Base-by-base conservation (phyloP, 2,329 filamentous ascomycete species). In the Chaetothyriales sp. region DNA sequence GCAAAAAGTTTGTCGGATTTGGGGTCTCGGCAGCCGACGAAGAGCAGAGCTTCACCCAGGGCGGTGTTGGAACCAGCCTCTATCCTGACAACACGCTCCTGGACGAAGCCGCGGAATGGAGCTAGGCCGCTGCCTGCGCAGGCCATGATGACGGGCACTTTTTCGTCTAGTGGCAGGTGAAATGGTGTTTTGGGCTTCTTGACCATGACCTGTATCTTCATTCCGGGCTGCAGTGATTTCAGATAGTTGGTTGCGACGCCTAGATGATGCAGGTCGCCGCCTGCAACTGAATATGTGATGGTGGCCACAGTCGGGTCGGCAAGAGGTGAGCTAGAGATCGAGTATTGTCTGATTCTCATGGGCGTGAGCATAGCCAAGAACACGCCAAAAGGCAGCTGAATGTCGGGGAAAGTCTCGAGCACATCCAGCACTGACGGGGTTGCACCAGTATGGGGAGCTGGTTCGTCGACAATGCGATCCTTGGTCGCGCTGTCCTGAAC, bases 321-420 rank as follows among this genome's bases (percentile, higher is more conserved):
- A 0, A 86, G 71, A 0, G 85, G 83, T 0, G 84, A 86, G 0
- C 84, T 88, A 0, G 85, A 88, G 62, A 89, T 87, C 29, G 81
- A 86, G 70, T 89, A 89, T 65, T 86, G 82, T n/a, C 85, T 77
- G 43, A 86, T 75, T 25, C 85, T 80, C 81, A 92, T 86, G 0
- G 85, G 82, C 1, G 84, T 83, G 0, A 89, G 75, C 73, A 88
- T 82, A 33, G 75, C 73, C 6, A 92, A 72, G 69, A 85, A 90
- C 18, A 77, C 69, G 2, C 75, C 75, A 20, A 92, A 75, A 0
- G 84, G 74, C 0, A 90, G 66, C 2, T 76, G 67, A 29, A 85
- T 71, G 0, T 71, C 67, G 0, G 77, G 72, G 62, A 81, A 83
- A 9, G 75, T 72, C 61, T 86, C 81, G 1, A 90, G 73, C 1